Evolutionary conservation across 2,329 filamentous ascomycete genomes (phyloP).

Genomic region (Pseudonectria foliicola): DNA sequence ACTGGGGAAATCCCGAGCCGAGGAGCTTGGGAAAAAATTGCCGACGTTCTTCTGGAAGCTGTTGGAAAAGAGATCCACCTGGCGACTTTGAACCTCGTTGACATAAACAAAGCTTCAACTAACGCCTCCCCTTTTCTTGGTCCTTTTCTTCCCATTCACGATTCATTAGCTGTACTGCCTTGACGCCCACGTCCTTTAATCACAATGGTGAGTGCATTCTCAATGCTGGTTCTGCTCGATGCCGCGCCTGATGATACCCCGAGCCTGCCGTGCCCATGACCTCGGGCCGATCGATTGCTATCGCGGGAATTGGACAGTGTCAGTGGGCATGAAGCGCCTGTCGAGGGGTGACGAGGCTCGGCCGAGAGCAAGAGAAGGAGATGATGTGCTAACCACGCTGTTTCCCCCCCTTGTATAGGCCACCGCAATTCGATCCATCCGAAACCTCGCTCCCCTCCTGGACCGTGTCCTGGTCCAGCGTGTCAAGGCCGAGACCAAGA

Average conservation of each 20-base stretch:
- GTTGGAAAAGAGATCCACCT: constrained; percentile 31
- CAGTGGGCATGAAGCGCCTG: too few relatives aligned
- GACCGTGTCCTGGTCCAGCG: constrained; percentile 98
- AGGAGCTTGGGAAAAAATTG: constrained; percentile 28
- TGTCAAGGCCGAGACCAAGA: constrained; percentile 95
- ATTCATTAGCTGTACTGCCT: constrained; percentile 12
- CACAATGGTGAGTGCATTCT: constrained; percentile 24
- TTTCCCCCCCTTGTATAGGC: constrained; percentile 34
- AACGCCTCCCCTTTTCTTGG: constrained; percentile 10
- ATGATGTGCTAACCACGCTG: constrained; percentile 4
- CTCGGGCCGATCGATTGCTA: too few relatives aligned
- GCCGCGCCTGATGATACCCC: background rate
- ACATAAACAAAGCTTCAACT: constrained; percentile 9
- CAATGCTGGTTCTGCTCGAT: background rate
- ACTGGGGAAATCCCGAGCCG: constrained; percentile 29
- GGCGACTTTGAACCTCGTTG: constrained; percentile 19
- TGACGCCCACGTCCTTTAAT: constrained; percentile 9
- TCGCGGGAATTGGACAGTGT: too few relatives aligned
- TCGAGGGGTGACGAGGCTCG: too few relatives aligned
- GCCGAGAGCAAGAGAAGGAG: background rate
- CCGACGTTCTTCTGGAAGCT: constrained; percentile 33
- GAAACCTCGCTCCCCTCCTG: constrained; percentile 87
- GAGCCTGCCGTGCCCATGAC: too few relatives aligned
- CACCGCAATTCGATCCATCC: constrained; percentile 86
- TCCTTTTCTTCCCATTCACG: constrained; percentile 10